A percentile compares a stretch with the other conserved stretches of the same genome.
Evolutionary conservation across 2,329 filamentous ascomycete species (phyloP).

Genomic region (Xylariaceae sp.): DNA sequence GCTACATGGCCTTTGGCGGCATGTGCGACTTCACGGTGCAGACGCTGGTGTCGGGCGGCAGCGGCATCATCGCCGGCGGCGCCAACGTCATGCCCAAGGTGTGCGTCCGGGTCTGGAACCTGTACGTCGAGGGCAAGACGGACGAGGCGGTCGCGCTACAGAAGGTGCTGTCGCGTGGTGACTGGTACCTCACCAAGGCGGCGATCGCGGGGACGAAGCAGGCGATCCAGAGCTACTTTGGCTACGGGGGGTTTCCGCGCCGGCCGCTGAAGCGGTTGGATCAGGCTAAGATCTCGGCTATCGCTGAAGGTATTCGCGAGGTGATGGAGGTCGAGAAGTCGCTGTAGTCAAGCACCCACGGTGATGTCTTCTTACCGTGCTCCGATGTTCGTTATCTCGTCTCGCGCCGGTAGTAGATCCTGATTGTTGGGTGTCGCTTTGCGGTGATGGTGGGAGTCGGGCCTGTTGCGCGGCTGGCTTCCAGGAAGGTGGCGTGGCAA

Average conservation of each 20-base stretch:
- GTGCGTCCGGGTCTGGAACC: constrained; percentile 73
- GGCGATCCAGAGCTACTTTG: constrained; percentile 74
- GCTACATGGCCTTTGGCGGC: constrained; percentile 83
- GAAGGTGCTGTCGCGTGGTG: constrained; percentile 70
- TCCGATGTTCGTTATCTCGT: no score
- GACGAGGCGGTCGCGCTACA: constrained; percentile 74
- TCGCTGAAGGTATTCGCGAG: constrained; percentile 55
- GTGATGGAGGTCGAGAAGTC: constrained; percentile 62
- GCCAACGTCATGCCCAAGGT: constrained; percentile 83
- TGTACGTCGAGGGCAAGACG: constrained; percentile 67
- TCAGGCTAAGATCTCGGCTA: constrained; percentile 47
- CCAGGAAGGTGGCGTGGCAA: no score
- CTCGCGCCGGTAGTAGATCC: no score
- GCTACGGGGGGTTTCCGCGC: constrained; percentile 75
- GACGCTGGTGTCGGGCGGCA: constrained; percentile 73
- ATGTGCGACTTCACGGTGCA: constrained; percentile 86
- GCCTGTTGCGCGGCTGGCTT: no score
- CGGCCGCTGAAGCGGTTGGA: constrained; percentile 65
- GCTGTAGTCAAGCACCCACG: constrained; percentile 31
- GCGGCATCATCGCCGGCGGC: constrained; percentile 79
- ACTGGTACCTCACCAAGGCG: constrained; percentile 79
- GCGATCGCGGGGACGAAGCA: constrained; percentile 85
- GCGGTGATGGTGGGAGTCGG: no score
- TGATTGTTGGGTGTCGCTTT: no score
- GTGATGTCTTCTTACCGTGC: no score